Base-by-base conservation (phyloP, 768 basidiomycete genomes). In the Strobilomyces confusus region DNA sequence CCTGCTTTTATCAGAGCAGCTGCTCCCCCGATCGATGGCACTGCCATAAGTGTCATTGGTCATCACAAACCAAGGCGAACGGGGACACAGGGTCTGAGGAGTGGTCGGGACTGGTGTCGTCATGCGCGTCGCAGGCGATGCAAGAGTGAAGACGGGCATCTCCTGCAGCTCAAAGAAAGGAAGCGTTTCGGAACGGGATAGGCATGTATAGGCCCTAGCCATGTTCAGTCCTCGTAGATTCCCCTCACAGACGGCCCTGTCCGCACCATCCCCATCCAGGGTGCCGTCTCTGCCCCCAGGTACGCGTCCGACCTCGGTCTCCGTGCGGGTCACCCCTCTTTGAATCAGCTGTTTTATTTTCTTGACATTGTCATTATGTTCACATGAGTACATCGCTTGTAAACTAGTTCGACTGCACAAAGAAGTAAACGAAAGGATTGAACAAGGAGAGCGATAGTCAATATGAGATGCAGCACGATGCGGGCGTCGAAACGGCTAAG, bases 1-100 rank as follows among this genome's bases (percentile, higher is more conserved):
- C 90, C 3, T 80, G 79, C 45, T 93, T 92, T 70, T 84, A 92
- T 67, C 79, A 74, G 58, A 71, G 49, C 49, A 65, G 29, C 43
- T 55, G 59, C 47, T 49, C 52, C 43, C 56, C 65, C 56, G 61
- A 62, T 56, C 60, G 59, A 50, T 66, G 60, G 63, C 59, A 73
- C 34, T 80, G 78, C 59, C 80, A 80, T 57, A 72, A 69, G 57
- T 80, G 80, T 61, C 68, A 78, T 50, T 73, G 63, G 54, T 47
- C 66, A 19, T 45, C 57, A 37, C 46, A 58, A 20, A 9, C 23
- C 34, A 52, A 54, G 47, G 11, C 25, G 13, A 25, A 11, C n/a
- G 50, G 44, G 22, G 55, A 54, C 2, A 26, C 8, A 11, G 37
- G 22, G 41, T 5, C 26, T 38, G 55, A 51, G 37, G 63, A 57